Conservation (phyloP, 106 monocot species). For the Dendrobium catenatum region DNA sequence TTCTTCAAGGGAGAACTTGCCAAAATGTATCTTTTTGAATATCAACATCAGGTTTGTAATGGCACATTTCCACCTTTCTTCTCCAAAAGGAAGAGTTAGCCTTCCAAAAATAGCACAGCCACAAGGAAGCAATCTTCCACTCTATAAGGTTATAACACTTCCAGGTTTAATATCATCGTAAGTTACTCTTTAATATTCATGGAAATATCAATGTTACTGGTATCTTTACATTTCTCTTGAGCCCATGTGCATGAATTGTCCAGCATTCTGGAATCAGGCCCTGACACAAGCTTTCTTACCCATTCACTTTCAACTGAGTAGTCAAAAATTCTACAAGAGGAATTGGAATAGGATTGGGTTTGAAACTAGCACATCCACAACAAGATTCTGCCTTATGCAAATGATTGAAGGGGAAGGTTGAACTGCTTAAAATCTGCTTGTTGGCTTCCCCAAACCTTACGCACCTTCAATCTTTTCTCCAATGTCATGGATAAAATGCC, state of each 20-base stretch:
- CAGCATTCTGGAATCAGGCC: conserved; percentile 79
- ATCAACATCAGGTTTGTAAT: conserved; percentile 66
- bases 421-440: conserved; percentile 65
- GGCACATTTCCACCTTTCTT: conserved; percentile 73
- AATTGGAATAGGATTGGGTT: conserved; percentile 85
- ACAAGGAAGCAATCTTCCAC: conserved; percentile 56
- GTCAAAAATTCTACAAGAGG: conserved; percentile 70
- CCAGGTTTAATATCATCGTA: conserved; percentile 65
- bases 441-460: conserved; percentile 85
- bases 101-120: conserved; percentile 60
- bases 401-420: conserved; percentile 60
- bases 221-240: conserved; percentile 75
- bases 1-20: conserved; percentile 67
- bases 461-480: conserved; percentile 87
- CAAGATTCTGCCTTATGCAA: conserved; percentile 63
- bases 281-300: conserved; percentile 77
- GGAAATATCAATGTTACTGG: conserved; percentile 58
- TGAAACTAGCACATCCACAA: conserved; percentile 56
- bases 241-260: conserved; percentile 86
- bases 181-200: conserved; percentile 67
- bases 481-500: conserved; percentile 83
- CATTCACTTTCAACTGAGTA: conserved; percentile 78
- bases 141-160: conserved; percentile 67
- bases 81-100: conserved; percentile 57
- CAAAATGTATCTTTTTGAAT: conserved; percentile 50